phyloP scores from a whole-genome alignment of 1,139 yeast species.

The Hemisphaericaspora subhashii region DNA sequence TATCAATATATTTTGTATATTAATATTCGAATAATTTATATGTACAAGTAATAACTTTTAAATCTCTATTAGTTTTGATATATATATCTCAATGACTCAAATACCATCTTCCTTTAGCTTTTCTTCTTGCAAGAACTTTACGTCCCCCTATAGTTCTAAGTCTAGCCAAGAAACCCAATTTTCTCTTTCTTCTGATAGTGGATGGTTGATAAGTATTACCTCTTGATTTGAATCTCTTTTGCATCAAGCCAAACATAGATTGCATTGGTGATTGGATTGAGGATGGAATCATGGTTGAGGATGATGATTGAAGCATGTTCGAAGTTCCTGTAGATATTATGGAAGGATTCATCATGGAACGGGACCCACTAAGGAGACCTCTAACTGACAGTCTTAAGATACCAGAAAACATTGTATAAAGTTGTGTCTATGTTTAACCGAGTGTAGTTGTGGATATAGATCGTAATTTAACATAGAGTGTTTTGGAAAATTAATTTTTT shows the following conservation, averaged over 20 bases:
- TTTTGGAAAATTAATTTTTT: not conserved
- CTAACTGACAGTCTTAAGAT: conserved; percentile 12
- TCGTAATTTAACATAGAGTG: too few species aligned
- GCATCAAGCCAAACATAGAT: conserved; percentile 39
- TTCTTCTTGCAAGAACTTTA: conserved; percentile 75
- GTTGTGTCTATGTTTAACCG: too few species aligned
- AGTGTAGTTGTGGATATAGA: too few species aligned
- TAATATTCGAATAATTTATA: not conserved
- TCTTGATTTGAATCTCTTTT: conserved; percentile 77
- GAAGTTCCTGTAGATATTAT: conserved; percentile 8
- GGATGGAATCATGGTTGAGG: conserved; percentile 8
- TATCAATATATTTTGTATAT: not conserved
- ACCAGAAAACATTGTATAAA: conserved; percentile 12
- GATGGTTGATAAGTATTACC: conserved; percentile 97
- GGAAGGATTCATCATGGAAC: not conserved
- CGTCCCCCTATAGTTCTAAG: conserved; percentile 77
- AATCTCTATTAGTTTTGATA: conserved; percentile 2
- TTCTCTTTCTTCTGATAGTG: conserved; percentile 85
- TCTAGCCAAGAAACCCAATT: conserved; percentile 89
- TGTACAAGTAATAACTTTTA: conserved; percentile 1
- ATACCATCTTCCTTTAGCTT: conserved; percentile 92
- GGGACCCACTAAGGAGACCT: conserved; percentile 5
- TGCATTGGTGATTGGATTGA: conserved; percentile 20
- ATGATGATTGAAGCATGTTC: conserved; percentile 6
- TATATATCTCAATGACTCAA: conserved; percentile 64